Percentiles rank a stretch among this genome's conserved stretches.
phyloP scores from a whole-genome alignment of 1,284 basidiomycete genomes.

The Pseudozyma tsukubaensis region DNA sequence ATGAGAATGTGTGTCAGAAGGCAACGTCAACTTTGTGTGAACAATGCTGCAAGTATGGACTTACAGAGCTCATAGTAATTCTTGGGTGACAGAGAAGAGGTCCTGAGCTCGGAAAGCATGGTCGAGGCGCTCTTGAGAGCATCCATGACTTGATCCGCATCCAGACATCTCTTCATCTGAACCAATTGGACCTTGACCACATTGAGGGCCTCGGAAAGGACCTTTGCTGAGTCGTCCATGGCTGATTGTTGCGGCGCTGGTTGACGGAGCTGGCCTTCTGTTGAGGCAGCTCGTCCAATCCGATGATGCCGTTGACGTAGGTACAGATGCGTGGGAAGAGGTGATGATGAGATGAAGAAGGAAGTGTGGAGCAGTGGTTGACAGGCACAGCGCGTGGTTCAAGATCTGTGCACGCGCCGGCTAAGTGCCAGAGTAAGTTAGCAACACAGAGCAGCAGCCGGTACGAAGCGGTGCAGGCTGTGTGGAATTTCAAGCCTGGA shows the following conservation, averaged over 20 bases:
- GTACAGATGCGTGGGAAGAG: neutral
- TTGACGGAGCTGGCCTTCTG: conserved; percentile 22
- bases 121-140: conserved; percentile 67
- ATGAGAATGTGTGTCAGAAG: neutral
- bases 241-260: conserved; percentile 7
- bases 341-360: neutral
- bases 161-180: conserved; percentile 67
- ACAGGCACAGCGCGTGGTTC: neutral
- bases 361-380: neutral
- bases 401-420: conserved; percentile 9
- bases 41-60: conserved; percentile 6
- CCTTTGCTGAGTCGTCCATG: conserved; percentile 67
- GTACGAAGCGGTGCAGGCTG: neutral
- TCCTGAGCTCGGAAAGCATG: conserved; percentile 66
- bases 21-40: conserved; percentile 6
- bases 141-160: conserved; percentile 68
- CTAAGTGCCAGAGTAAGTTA: neutral
- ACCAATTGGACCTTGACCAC: conserved; percentile 67
- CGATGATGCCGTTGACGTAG: neutral
- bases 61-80: conserved; percentile 68
- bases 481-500: neutral
- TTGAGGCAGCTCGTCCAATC: conserved; percentile 21
- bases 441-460: neutral
- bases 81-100: conserved; percentile 64
- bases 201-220: conserved; percentile 64